Evolutionary conservation across 345 rosid species (phyloP).

Genomic region (Euclidium syriacum): DNA sequence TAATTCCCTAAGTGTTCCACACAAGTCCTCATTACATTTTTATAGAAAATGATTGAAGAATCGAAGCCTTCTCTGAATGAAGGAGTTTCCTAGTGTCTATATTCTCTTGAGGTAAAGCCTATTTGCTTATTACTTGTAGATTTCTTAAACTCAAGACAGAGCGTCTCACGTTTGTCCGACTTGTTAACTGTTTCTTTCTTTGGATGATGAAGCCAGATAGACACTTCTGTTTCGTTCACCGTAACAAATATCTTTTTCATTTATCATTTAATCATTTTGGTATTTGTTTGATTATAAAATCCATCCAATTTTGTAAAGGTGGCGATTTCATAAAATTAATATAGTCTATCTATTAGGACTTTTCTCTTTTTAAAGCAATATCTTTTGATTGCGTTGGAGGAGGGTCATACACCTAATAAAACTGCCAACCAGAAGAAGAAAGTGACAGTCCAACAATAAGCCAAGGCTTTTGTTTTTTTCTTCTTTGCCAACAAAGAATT

Average conservation of each 20-base stretch:
- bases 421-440: conserved; percentile 6
- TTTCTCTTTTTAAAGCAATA: neutral
- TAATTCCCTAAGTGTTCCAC: neutral
- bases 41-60: neutral
- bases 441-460: conserved; percentile 14
- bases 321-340: neutral
- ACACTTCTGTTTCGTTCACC: neutral
- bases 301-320: neutral
- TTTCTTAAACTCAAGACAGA: neutral
- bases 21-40: neutral
- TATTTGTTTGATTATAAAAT: neutral
- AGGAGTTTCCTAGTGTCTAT: neutral
- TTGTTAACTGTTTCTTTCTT: neutral
- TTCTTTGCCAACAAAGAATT: neutral
- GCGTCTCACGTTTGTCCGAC: neutral
- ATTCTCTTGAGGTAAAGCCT: neutral
- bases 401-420: neutral
- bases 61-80: neutral
- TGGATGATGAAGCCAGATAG: neutral
- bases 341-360: neutral
- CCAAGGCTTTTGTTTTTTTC: neutral
- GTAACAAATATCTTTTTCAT: neutral
- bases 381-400: neutral
- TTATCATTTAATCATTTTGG: neutral
- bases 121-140: neutral